Base-by-base conservation (phyloP, 192 early-diverging fungal species). In the Pecoramyces ruminantium region DNA sequence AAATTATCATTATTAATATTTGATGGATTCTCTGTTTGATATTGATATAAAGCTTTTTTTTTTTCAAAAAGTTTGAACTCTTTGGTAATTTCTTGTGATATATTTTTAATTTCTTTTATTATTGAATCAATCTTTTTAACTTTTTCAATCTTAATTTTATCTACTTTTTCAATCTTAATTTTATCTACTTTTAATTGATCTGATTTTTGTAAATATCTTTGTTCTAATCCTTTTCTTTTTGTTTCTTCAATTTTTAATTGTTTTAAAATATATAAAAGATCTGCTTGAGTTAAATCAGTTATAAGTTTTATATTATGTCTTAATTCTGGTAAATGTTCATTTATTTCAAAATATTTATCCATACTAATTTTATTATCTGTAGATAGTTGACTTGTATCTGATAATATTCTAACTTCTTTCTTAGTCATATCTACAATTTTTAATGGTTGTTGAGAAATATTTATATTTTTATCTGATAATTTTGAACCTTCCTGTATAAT, bases 351-450 rank as follows among this genome's bases (percentile, higher is more conserved):
- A n/a, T 67, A 67, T 85, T 14, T 88, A 79, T 11, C 85, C 25
- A 87, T 88, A n/a, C 86, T 85, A 80, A 87, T 88, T 34, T 87
- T 85, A 27, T 85, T 88, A 11, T 86, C 82, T 0, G 87, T 85
- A 18, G 86, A 81, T 29, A 90, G 80, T 78, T 83, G 18, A 85
- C 83, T 82, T 78, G n/a, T 83, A 38, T 77, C 86, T 4, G 78
- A 29, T 38, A 87, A 80, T 42, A 84, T 83, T 51, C 86, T 83
- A 79, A 87, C 89, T 42, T 91, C 87, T 77, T 88, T 87, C 18
- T 93, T 93, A 0, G 93, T 94, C 94, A 96, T 94, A 84, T 96
- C 95, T 40, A 95, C 84, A 79, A 96, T 93, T 83, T 94, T 96
- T 82, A 89, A 86, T 6, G 86, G 83, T 27, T 86, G 85, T 9